Base-by-base conservation (phyloP, 2,329 filamentous ascomycete species). In the Chaetomiaceae sp. region DNA sequence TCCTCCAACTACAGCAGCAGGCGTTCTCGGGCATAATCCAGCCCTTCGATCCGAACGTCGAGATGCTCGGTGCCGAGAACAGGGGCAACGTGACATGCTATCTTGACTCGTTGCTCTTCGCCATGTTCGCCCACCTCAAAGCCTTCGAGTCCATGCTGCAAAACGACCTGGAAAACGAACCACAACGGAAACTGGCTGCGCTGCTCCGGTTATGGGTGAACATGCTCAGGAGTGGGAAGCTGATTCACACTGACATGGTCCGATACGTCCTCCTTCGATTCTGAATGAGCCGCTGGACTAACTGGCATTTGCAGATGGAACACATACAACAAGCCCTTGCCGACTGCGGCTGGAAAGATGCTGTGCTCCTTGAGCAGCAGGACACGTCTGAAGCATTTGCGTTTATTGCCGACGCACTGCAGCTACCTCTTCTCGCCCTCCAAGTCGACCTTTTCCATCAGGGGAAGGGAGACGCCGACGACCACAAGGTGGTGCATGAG, bases 341-440 rank as follows among this genome's bases (percentile, higher is more conserved):
- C 15, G 84, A 83, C 43, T 96, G 90, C 62, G 93, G 91, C 4
- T 97, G 93, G 93, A 70, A 77, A 56, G 89, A 94, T 48, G 90
- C 90, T 38, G 76, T 78, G 18, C 68, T 78, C 47, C 62, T 87
- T n/a, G 78, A 83, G 56, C 93, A 97, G 61, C 93, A 98, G 66
- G 93, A 98, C 65, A 88, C 88, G 0, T 96, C 93, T 0, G 93
- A 98, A 66, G 90, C 90, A 1, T 97, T 97, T 62, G 87, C 84
- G 0, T 96, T 96, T 63, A 89, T 98, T 53, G 95, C 91, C 0
- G 90, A 89, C 55, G 88, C 84, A 18, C 75, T 98, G 17, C 84
- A 95, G 57, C 68, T 97, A 14, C 93, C 93, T 6, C 73, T 97
- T 2, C 75, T 97, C 20, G 90, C 90, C 0, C 68, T 97, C 30